phyloP scores from a whole-genome alignment of 495 filamentous ascomycete genomes.

The Neurospora sp. region DNA sequence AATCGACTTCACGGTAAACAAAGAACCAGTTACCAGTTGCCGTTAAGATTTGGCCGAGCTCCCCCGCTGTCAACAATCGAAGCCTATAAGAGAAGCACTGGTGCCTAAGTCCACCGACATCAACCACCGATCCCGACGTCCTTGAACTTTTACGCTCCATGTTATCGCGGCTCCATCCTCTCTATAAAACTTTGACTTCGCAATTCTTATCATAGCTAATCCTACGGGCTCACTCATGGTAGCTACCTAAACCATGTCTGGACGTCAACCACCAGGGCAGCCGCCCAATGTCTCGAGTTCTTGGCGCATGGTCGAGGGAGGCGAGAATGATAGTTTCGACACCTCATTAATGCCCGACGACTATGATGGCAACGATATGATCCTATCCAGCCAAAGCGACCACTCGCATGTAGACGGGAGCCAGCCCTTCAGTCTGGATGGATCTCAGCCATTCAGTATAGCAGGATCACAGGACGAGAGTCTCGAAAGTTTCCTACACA shows the following conservation, averaged over 20 bases:
- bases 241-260: neutral
- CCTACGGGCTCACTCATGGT: neutral
- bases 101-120: neutral
- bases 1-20: neutral
- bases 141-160: neutral
- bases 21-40: neutral
- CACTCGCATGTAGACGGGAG: slow-evolving; percentile 28
- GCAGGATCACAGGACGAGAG: slow-evolving; percentile 37
- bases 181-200: neutral
- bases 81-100: neutral
- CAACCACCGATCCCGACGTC: neutral
- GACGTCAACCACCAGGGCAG: neutral
- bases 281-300: slow-evolving; percentile 28
- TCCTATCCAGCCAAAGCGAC: slow-evolving; percentile 24
- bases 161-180: neutral
- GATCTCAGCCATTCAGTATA: slow-evolving; percentile 23
- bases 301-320: slow-evolving; percentile 41
- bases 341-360: slow-evolving; percentile 32
- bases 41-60: neutral
- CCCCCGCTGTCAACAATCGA: neutral
- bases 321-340: slow-evolving; percentile 42
- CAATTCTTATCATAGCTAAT: neutral
- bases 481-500: slow-evolving; percentile 32
- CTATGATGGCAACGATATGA: slow-evolving; percentile 27
- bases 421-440: slow-evolving; percentile 23